phyloP scores from a whole-genome alignment of 139 green algal species.

The Chlorella sorokiniana region DNA sequence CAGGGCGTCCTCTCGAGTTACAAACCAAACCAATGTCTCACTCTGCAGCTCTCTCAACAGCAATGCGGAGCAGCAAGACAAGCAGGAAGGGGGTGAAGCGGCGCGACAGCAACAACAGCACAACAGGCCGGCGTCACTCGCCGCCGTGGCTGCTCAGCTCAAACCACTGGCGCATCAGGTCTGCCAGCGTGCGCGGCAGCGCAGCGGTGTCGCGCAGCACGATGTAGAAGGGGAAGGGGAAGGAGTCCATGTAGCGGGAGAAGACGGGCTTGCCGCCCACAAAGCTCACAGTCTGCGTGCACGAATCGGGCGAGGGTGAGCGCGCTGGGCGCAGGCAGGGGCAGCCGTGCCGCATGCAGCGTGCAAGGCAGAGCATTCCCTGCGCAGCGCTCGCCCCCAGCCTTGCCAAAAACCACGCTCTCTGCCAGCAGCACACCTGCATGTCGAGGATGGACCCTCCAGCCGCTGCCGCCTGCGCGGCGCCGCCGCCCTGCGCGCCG shows the following conservation, averaged over 20 bases:
- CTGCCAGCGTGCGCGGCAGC: constrained; percentile 86
- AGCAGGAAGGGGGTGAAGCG: not conserved
- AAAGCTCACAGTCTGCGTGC: constrained; percentile 93
- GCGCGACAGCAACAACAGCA: not conserved
- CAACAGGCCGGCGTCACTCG: not conserved
- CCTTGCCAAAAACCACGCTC: not conserved
- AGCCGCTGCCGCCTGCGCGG: not conserved
- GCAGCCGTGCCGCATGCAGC: not conserved
- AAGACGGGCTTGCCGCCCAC: constrained; percentile 87
- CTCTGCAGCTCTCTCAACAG: too few species aligned
- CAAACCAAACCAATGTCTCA: too few species aligned
- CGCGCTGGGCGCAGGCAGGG: not conserved
- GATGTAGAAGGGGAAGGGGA: constrained; percentile 98
- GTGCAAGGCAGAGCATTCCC: not conserved
- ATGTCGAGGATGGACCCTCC: constrained; percentile 85
- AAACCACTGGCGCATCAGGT: constrained; percentile 96
- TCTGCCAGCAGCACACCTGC: constrained; percentile 46
- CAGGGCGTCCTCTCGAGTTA: too few species aligned
- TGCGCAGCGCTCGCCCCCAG: not conserved
- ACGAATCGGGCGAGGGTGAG: not conserved
- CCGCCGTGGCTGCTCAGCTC: constrained; percentile 59
- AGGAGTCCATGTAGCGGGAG: constrained; percentile 94
- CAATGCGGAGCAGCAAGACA: too few species aligned
- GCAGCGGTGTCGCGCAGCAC: constrained; percentile 87
- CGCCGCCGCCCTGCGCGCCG: not conserved